phyloP scores from a whole-genome alignment of 495 filamentous ascomycete genomes.

The Darksidea phi region DNA sequence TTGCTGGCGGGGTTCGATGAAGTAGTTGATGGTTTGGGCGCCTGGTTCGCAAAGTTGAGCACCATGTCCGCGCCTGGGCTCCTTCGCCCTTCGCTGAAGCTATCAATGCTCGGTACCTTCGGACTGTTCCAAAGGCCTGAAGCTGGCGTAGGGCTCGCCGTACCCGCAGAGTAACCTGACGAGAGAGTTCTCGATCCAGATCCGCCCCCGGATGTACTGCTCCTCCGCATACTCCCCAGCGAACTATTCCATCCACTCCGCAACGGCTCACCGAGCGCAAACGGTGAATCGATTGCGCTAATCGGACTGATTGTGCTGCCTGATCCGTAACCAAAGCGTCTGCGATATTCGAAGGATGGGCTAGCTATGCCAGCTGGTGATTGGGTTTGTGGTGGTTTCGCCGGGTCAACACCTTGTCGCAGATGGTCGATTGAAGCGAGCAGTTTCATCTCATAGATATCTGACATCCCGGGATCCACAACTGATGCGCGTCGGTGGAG shows the following conservation, averaged over 20 bases:
- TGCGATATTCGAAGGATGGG: conserved; percentile 24
- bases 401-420: conserved; percentile 50
- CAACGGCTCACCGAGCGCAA: conserved; percentile 20
- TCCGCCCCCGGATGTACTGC: conserved; percentile 27
- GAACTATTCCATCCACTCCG: conserved; percentile 27
- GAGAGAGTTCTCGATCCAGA: conserved; percentile 22
- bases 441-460: conserved; percentile 74
- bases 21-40: conserved; percentile 3
- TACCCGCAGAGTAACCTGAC: conserved; percentile 34
- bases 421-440: conserved; percentile 81
- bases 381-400: conserved; percentile 26
- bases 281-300: conserved; percentile 10
- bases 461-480: conserved; percentile 47
- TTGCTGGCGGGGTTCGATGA: too few species aligned
- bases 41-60: conserved; percentile 44
- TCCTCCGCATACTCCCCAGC: conserved; percentile 41
- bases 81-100: conserved; percentile 27
- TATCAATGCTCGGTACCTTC: conserved; percentile 14
- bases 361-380: conserved; percentile 21
- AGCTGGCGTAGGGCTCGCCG: conserved; percentile 12
- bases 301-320: conserved; percentile 14
- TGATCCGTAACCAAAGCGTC: conserved; percentile 15
- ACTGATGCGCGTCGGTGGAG: conserved; percentile 30
- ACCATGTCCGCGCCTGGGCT: conserved; percentile 47
- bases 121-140: conserved; percentile 29